Conservation (phyloP, 2,329 filamentous ascomycete species). For the Arthrinium phaeospermum region DNA sequence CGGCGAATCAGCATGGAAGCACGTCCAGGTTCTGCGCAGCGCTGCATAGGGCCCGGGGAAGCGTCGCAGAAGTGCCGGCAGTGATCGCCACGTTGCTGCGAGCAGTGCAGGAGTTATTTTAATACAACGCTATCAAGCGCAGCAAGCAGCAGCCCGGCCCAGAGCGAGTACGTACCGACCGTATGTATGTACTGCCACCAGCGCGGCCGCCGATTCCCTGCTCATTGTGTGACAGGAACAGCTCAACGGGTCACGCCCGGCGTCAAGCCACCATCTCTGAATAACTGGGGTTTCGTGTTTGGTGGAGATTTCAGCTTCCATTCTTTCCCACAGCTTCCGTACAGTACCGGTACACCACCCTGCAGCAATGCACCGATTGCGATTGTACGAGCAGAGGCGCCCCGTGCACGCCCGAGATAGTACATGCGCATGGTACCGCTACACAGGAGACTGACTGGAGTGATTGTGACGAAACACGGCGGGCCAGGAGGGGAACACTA, state of each 20-base stretch:
- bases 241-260: neutral
- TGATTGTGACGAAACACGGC: slow-evolving; percentile 11
- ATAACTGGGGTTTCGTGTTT: slow-evolving; percentile 16
- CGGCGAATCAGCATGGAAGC: slow-evolving; percentile 1
- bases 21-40: neutral
- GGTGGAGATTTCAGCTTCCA: slow-evolving; percentile 10
- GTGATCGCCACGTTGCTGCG: slow-evolving; percentile 11
- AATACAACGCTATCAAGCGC: slow-evolving; percentile 6
- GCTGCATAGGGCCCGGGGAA: slow-evolving; percentile 11
- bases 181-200: neutral
- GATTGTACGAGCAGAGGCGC: neutral
- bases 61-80: slow-evolving; percentile 11
- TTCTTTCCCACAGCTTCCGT: slow-evolving; percentile 11
- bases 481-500: slow-evolving; percentile 7
- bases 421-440: neutral
- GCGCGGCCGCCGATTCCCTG: neutral
- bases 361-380: neutral
- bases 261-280: slow-evolving; percentile 8
- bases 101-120: slow-evolving; percentile 14
- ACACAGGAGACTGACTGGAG: neutral
- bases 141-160: neutral
- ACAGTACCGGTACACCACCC: neutral
- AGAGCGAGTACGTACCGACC: neutral
- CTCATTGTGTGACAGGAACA: slow-evolving; percentile 2
- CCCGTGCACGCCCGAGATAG: neutral